phyloP scores from a whole-genome alignment of 2,329 filamentous ascomycete genomes.

The Trichoderma sp. region DNA sequence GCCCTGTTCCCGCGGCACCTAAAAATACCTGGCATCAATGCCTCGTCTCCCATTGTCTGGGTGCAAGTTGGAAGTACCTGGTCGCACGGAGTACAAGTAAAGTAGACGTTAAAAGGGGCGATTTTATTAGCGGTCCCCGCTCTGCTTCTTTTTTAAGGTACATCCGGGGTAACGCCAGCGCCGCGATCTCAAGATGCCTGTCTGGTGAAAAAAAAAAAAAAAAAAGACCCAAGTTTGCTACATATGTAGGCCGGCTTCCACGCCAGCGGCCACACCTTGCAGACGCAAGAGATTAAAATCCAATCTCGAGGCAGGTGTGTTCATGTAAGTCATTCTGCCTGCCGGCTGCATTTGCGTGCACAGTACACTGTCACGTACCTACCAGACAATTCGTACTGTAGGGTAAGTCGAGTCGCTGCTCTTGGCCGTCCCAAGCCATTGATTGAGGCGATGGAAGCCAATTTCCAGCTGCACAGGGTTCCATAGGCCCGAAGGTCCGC shows the following conservation, averaged over 20 bases:
- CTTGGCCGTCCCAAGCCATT: background rate
- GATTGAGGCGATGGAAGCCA: background rate
- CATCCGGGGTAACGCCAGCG: slow-evolving; percentile 3
- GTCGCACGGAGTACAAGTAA: background rate
- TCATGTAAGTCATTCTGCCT: background rate
- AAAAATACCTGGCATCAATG: slow-evolving; percentile 1
- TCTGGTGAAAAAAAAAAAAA: background rate
- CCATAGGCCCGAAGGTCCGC: background rate
- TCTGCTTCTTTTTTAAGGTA: background rate
- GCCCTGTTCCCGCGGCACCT: background rate
- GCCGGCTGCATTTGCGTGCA: background rate
- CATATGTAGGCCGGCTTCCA: background rate
- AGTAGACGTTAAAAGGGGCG: background rate
- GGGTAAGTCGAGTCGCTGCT: background rate
- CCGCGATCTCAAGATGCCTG: background rate
- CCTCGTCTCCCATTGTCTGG: background rate
- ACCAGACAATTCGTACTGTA: no score
- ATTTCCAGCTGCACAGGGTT: background rate
- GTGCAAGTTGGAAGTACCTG: background rate
- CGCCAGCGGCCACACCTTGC: background rate
- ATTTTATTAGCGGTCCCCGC: slow-evolving; percentile 13
- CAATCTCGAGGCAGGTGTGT: background rate
- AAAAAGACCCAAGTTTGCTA: background rate
- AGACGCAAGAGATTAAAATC: background rate
- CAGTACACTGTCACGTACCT: no score